Percentiles rank a stretch among this genome's conserved stretches.
Evolutionary conservation across 2,329 filamentous ascomycete genomes (phyloP).

Genomic region (Shiraia bambusicola): DNA sequence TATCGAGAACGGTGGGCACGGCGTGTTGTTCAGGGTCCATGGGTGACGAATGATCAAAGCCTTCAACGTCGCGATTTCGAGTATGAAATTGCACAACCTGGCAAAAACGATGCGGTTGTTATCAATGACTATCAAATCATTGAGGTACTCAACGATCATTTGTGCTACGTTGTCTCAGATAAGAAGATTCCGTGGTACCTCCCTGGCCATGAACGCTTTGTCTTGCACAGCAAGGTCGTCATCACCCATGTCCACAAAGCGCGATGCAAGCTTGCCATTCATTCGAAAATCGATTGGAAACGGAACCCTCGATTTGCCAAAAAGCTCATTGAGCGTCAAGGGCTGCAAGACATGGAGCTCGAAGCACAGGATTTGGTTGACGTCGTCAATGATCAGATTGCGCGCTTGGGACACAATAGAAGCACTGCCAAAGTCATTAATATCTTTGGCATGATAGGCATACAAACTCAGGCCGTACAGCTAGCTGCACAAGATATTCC

Average conservation of each 20-base stretch:
- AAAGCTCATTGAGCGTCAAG: slow-evolving; percentile 61
- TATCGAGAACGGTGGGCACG: slow-evolving; percentile 65
- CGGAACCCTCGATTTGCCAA: slow-evolving; percentile 52
- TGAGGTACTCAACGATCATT: slow-evolving; percentile 61
- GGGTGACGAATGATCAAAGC: slow-evolving; percentile 70
- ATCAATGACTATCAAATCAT: slow-evolving; percentile 84
- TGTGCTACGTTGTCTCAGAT: slow-evolving; percentile 68
- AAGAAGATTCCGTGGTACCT: slow-evolving; percentile 76
- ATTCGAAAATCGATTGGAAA: slow-evolving; percentile 84
- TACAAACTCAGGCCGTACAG: slow-evolving; percentile 63
- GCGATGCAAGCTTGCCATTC: slow-evolving; percentile 87
- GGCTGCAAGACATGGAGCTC: slow-evolving; percentile 71
- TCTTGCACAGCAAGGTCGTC: slow-evolving; percentile 83
- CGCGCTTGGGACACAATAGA: slow-evolving; percentile 70
- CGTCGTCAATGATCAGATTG: slow-evolving; percentile 74
- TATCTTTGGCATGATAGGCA: slow-evolving; percentile 75
- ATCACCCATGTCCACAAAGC: slow-evolving; percentile 93
- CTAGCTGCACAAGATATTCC: slow-evolving; percentile 40
- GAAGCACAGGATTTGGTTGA: slow-evolving; percentile 76
- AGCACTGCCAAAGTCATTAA: slow-evolving; percentile 76
- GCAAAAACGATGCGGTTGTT: slow-evolving; percentile 44
- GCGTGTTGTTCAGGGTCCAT: slow-evolving; percentile 78
- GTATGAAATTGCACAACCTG: slow-evolving; percentile 67
- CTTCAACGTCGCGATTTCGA: slow-evolving; percentile 76
- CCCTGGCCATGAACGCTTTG: slow-evolving; percentile 76